Conservation (phyloP, 208 protist genomes). For the Blastocrithidia nonstop region DNA sequence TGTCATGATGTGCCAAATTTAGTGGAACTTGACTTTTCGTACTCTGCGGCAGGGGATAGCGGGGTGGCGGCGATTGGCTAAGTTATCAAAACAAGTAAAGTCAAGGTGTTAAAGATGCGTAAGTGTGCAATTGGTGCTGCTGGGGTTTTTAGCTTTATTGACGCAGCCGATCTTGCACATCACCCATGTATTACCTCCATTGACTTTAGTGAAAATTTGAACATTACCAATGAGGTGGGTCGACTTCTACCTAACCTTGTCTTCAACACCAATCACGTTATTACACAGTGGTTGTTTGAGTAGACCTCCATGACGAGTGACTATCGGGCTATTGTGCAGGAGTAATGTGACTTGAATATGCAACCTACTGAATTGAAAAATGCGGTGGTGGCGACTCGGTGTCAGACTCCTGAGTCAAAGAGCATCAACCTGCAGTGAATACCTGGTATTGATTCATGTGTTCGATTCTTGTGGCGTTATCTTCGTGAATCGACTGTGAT, state of each 20-base stretch:
- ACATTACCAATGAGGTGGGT: constrained; percentile 34
- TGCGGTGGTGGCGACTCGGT: constrained; percentile 33
- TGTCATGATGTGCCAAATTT: constrained; percentile 20
- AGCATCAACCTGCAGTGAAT: constrained; percentile 76
- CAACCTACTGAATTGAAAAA: constrained; percentile 48
- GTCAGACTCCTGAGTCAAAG: constrained; percentile 18
- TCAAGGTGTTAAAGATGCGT: constrained; percentile 21
- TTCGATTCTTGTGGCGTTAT: constrained; percentile 37
- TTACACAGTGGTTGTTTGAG: constrained; percentile 33
- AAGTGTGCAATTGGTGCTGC: constrained; percentile 30
- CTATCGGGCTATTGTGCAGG: constrained; percentile 14
- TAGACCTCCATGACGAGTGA: constrained; percentile 39
- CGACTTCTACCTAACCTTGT: constrained; percentile 17
- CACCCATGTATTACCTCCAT: constrained; percentile 22
- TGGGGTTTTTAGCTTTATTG: constrained; percentile 31
- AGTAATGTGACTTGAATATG: constrained; percentile 64
- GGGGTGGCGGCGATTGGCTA: constrained; percentile 22
- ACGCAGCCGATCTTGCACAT: constrained; percentile 19
- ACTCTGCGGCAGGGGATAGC: constrained; percentile 19
- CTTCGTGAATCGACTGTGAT: constrained; percentile 38
- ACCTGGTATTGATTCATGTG: constrained; percentile 21
- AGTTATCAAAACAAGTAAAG: constrained; percentile 25
- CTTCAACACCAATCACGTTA: constrained; percentile 41
- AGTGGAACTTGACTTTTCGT: constrained; percentile 35
- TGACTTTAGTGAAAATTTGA: constrained; percentile 41